Evolutionary conservation across 352 stramenopile genomes (phyloP), one percentile per base, ranked within the genome.

Genomic region (Globisporangium splendens): DNA sequence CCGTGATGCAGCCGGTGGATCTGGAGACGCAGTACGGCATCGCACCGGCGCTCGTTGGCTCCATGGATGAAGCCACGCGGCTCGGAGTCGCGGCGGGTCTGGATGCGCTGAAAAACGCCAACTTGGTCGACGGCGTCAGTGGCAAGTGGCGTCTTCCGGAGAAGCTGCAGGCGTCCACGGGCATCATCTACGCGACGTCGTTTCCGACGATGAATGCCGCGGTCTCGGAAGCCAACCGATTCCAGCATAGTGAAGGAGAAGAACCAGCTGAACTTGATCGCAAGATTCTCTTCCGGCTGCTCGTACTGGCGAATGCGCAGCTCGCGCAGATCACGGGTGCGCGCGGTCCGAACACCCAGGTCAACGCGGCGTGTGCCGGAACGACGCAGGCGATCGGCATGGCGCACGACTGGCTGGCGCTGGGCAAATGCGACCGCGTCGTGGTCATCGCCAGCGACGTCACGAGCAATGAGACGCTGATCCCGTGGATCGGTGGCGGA

Each of bases 231-330:
- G 89, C 93, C 3, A 86, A 87, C 61, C 79, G 86, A 24, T 98
- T 94, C 50, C 50, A 77, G 44, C 28, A 63, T 17, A 13, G 51
- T 13, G 28, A 44, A 48, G 7, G 50, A 69, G 18, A n/a, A n/a
- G 12, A 8, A 8, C 38, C 12, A 5, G 61, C 50, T 59, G 89
- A 96, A 59, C 96, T 98, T 66, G 96, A 99, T 66, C 85, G 94
- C 15, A 99, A 99, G 73, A 97, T 98, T 53, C 83, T 99, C 11
- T 98, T 99, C 73, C 89, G 93, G 11, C 79, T 98, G 8, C 71
- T 98, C 5, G 91, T 98, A 14, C 76, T 98, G 1, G 96, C 93
- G 4, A 98, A 99, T 70, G 89, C 96, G 47, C 96, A 99, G 69
- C 71, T 99, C 41, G 96, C 96, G 18, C 96, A 99, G 72, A 79